Conservation (phyloP, 1,284 basidiomycete species). For the Austroboletus novae-zelandiae region DNA sequence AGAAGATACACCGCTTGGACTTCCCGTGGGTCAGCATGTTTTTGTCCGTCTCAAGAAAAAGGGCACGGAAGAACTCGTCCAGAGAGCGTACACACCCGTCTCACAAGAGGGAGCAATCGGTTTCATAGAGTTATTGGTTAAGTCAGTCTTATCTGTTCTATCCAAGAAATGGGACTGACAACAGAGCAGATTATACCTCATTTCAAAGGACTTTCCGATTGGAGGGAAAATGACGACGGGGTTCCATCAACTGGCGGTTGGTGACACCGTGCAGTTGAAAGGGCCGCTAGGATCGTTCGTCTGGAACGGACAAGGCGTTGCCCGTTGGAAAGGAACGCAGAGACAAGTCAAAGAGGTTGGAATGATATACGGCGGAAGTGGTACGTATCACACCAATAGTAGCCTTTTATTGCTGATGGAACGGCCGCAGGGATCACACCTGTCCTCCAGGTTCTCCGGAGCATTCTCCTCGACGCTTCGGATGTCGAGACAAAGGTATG, state of each 20-base stretch:
- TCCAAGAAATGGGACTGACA: slow-evolving; percentile 1
- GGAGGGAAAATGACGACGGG: slow-evolving; percentile 61
- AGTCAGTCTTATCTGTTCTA: slow-evolving; percentile 31
- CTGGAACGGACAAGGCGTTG: slow-evolving; percentile 45
- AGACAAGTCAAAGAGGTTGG: slow-evolving; percentile 46
- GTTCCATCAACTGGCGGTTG: slow-evolving; percentile 48
- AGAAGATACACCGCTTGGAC: slow-evolving; percentile 48
- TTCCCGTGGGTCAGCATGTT: slow-evolving; percentile 65
- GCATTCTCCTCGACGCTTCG: slow-evolving; percentile 43
- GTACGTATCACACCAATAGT: slow-evolving; percentile 22
- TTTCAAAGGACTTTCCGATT: slow-evolving; percentile 36
- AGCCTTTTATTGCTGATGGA: neutral
- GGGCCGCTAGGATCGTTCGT: slow-evolving; percentile 63
- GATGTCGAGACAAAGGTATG: slow-evolving; percentile 45
- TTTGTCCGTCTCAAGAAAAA: slow-evolving; percentile 49
- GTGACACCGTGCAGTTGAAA: slow-evolving; percentile 58
- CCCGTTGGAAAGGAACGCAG: slow-evolving; percentile 38
- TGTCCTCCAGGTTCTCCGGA: slow-evolving; percentile 53
- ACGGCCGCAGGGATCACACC: slow-evolving; percentile 52
- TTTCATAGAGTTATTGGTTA: slow-evolving; percentile 56
- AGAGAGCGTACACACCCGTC: slow-evolving; percentile 65
- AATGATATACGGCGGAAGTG: slow-evolving; percentile 60
- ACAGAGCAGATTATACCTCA: slow-evolving; percentile 42
- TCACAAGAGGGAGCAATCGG: slow-evolving; percentile 45
- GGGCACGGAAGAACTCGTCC: slow-evolving; percentile 46